Conservation (phyloP, 169 alveolate genomes). For the Plasmodium yoelii region DNA sequence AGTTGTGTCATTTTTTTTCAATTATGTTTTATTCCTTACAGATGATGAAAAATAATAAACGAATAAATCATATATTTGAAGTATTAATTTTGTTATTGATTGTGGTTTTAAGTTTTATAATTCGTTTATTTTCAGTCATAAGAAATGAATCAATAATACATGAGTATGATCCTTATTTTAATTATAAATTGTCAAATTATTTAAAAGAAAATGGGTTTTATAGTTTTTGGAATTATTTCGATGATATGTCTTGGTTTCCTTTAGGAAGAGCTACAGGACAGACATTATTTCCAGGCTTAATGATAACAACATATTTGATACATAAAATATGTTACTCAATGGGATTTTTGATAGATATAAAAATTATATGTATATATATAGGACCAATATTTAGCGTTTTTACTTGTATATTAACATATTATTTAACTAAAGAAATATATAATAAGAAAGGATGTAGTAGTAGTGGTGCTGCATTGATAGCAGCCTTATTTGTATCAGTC, state of each 20-base stretch:
- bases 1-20: not conserved
- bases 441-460: constrained; percentile 79
- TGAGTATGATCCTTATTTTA: constrained; percentile 99
- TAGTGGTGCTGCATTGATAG: constrained; percentile 94
- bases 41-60: constrained; percentile 23
- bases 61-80: constrained; percentile 12
- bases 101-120: constrained; percentile 87
- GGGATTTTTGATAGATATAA: constrained; percentile 92
- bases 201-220: constrained; percentile 94
- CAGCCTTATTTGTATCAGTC: constrained; percentile 96
- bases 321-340: constrained; percentile 80
- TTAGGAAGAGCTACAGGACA: constrained; percentile 98
- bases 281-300: constrained; percentile 98
- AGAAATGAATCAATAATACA: constrained; percentile 97
- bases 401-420: constrained; percentile 94
- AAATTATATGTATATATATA: constrained; percentile 96
- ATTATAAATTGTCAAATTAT: constrained; percentile 95
- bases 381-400: constrained; percentile 97
- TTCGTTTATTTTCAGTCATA: constrained; percentile 96
- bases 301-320: constrained; percentile 94
- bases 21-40: not conserved
- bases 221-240: constrained; percentile 98
- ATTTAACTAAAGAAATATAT: constrained; percentile 89
- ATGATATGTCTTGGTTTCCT: constrained; percentile 97
- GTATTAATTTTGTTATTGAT: constrained; percentile 60